These are phyloP conservation scores for Monosporascus sp. DNA, from an alignment of 2,329 filamentous ascomycete species.

Conservation along the genomic window DNA sequence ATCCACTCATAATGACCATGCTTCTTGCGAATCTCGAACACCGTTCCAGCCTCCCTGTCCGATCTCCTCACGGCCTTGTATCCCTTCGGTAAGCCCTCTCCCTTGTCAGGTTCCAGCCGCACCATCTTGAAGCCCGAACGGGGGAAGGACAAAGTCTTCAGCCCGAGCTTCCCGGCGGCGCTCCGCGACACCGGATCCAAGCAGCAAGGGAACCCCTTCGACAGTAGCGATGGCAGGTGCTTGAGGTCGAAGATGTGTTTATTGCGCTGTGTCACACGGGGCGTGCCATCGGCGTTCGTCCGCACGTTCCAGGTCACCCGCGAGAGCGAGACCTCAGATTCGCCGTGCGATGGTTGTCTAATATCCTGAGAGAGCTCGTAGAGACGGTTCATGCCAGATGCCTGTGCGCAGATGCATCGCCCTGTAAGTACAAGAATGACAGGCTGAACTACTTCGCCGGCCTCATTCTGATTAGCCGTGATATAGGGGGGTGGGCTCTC, in stretches of 20 bases:
- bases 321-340: constrained; percentile 15
- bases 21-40: constrained; percentile 15
- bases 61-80: constrained; percentile 12
- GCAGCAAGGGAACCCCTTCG: constrained; percentile 15
- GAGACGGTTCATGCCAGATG: constrained; percentile 5
- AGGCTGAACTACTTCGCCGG: constrained; percentile 15
- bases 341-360: constrained; percentile 9
- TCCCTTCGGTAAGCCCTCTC: constrained; percentile 14
- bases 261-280: constrained; percentile 11
- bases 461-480: constrained; percentile 3
- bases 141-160: constrained; percentile 10
- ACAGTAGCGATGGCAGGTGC: constrained; percentile 15
- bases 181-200: constrained; percentile 12
- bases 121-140: constrained; percentile 12
- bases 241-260: constrained; percentile 17
- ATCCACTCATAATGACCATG: constrained; percentile 15
- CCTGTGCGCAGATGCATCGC: constrained; percentile 18
- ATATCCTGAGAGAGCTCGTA: constrained; percentile 22
- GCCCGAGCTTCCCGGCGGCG: constrained; percentile 11
- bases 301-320: constrained; percentile 14
- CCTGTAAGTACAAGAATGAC: constrained; percentile 18
- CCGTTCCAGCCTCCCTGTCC: constrained; percentile 7
- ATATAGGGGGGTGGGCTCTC: constrained; percentile 11
- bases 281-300: constrained; percentile 6
- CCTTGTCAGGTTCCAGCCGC: constrained; percentile 7